These are phyloP conservation scores for Eragrostis tef DNA, from an alignment of 202 grass and related monocot species.

Conservation along the genomic window DNA sequence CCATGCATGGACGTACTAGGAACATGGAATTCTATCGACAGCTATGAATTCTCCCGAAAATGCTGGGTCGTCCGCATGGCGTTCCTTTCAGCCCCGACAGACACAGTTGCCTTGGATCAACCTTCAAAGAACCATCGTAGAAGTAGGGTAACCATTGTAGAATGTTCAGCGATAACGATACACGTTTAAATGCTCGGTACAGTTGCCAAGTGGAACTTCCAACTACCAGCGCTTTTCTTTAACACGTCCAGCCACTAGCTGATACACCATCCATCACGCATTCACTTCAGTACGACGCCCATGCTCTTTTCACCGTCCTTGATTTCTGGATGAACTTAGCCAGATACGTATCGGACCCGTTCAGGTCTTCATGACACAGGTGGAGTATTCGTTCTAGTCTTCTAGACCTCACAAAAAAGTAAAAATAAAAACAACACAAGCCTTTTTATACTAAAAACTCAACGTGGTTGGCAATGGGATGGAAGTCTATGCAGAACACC, in stretches of 20 bases:
- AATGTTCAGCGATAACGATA: neutral
- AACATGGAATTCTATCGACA: neutral
- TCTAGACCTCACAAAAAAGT: too few relatives aligned
- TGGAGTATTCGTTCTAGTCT: neutral
- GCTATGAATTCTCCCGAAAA: neutral
- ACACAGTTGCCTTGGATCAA: neutral
- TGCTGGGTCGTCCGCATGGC: neutral
- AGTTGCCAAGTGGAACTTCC: neutral
- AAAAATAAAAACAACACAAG: too few relatives aligned
- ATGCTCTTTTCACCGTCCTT: slow-evolving; percentile 12
- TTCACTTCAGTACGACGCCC: neutral
- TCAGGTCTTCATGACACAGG: neutral
- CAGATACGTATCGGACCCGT: neutral
- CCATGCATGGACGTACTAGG: slow-evolving; percentile 57
- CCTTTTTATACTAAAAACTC: neutral
- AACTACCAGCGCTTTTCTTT: too few relatives aligned
- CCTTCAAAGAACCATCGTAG: neutral
- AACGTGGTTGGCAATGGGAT: neutral
- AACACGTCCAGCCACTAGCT: neutral
- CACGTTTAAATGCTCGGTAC: neutral
- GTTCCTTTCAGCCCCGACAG: neutral
- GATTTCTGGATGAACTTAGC: neutral
- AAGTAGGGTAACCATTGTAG: neutral
- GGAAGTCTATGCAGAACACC: neutral
- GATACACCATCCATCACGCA: neutral